Evolutionary conservation across 2,329 filamentous ascomycete genomes (phyloP), one percentile per base, ranked within the genome.

Genomic region (Cladosporium sp.): DNA sequence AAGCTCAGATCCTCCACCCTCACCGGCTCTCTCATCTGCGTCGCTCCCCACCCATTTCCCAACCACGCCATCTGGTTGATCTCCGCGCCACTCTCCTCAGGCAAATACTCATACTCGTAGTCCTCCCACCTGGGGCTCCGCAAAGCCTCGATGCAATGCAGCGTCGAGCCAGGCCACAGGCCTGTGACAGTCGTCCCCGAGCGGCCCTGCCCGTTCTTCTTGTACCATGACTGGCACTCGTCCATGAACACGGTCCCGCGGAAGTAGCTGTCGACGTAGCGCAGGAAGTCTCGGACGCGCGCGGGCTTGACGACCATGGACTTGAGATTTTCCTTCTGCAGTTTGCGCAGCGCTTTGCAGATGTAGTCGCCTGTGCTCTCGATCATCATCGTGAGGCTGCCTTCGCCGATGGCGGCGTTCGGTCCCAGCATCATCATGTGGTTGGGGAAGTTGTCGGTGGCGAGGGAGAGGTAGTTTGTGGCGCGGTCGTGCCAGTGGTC

Each of bases 191-290:
- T 79, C 0, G 81, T 83, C 0, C 88, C 88, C 0, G 87, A 84
- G 3, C 78, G 77, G 0, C 86, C 86, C 18, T 88, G 86, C 31
- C 69, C 69, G 66, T 71, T 68, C 58, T 70, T 69, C 66, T 92
- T 91, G 67, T 90, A 90, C 90, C 90, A 92, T 0, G 85, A 88
- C 40, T 85, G 86, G 74, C 89, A 92, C 65, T 86, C 84, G 62
- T 89, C 86, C 0, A 83, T 81, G 65, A 88, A 76, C 40, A 84
- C 80, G 4, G 82, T 85, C 6, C 78, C 79, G 0, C 80, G 79
- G 69, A 83, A 84, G 72, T 84, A 85, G 0, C 77, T 76, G 67
- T 85, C 83, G 53, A 70, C 71, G 64, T 75, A 76, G 4, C 75
- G 75, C 65, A 82, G 78, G 72, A 87, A 86, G 67, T 86, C 85